A percentile compares a stretch with the other conserved stretches of the same genome.
These are phyloP conservation scores for Aspergillus homomorphus DNA, from an alignment of 495 filamentous ascomycete species.

Conservation along the genomic window DNA sequence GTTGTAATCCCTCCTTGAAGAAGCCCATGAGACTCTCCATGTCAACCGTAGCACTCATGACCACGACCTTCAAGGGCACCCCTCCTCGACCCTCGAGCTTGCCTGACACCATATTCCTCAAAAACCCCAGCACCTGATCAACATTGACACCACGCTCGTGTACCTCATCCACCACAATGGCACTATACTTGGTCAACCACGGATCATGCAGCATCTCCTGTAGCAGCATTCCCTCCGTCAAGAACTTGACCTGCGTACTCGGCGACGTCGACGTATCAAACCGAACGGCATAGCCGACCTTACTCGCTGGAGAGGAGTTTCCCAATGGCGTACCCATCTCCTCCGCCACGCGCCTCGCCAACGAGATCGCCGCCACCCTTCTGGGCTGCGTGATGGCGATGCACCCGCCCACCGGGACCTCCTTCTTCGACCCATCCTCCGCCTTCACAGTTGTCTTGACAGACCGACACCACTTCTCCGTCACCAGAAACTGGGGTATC, in stretches of 20 bases:
- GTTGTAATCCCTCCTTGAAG: conserved; percentile 54
- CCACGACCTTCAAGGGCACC: conserved; percentile 76
- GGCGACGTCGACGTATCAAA: conserved; percentile 83
- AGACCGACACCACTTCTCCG: conserved; percentile 74
- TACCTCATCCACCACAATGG: conserved; percentile 91
- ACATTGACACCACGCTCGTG: conserved; percentile 97
- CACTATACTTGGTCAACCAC: conserved; percentile 77
- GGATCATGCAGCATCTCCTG: conserved; percentile 92
- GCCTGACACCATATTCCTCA: conserved; percentile 67
- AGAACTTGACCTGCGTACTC: conserved; percentile 77
- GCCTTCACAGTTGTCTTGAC: conserved; percentile 46
- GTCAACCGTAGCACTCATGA: conserved; percentile 97
- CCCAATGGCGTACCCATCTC: conserved; percentile 86
- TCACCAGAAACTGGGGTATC: conserved; percentile 82
- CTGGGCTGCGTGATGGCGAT: conserved; percentile 95
- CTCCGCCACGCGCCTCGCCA: conserved; percentile 82
- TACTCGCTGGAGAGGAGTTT: conserved; percentile 58
- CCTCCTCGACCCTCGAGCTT: conserved; percentile 59
- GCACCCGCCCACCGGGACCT: conserved; percentile 67
- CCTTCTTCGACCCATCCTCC: conserved; percentile 41
- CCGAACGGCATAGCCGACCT: conserved; percentile 90
- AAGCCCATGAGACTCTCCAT: conserved; percentile 73
- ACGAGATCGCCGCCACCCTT: conserved; percentile 88
- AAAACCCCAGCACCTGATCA: conserved; percentile 82
- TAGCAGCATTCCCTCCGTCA: conserved; percentile 95